Evolutionary conservation across 2,329 filamentous ascomycete genomes (phyloP).

Genomic region (Fusarium mangiferae): DNA sequence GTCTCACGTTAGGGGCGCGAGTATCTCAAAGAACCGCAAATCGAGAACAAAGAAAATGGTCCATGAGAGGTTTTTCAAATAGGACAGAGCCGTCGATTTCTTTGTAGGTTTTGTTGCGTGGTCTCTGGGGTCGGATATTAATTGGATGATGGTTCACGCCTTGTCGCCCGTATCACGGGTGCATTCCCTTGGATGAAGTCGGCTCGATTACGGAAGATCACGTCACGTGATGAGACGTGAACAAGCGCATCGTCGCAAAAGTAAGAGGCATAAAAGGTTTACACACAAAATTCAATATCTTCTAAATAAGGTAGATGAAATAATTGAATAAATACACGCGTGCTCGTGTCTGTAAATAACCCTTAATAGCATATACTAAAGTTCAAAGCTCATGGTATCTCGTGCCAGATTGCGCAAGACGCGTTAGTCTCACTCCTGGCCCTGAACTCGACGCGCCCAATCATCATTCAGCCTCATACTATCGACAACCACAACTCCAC

Average conservation of each 20-base stretch:
- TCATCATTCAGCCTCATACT: slow-evolving; percentile 84
- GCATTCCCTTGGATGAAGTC: slow-evolving; percentile 34
- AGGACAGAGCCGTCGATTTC: not conserved
- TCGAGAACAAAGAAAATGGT: slow-evolving; percentile 20
- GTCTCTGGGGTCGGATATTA: slow-evolving; percentile 17
- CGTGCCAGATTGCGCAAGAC: slow-evolving; percentile 32
- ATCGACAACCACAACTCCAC: slow-evolving; percentile 90
- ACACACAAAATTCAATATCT: not conserved
- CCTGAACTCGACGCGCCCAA: slow-evolving; percentile 82
- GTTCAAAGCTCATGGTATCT: slow-evolving; percentile 40
- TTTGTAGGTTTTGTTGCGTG: slow-evolving; percentile 1
- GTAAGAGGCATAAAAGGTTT: not conserved
- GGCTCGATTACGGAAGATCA: slow-evolving; percentile 31
- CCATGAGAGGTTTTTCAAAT: slow-evolving; percentile 13
- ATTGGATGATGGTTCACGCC: slow-evolving; percentile 39
- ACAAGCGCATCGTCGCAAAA: not conserved
- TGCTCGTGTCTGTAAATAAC: slow-evolving; percentile 26
- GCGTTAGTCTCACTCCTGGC: slow-evolving; percentile 50
- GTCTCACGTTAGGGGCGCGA: slow-evolving; percentile 22
- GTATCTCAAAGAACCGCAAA: slow-evolving; percentile 29
- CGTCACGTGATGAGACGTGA: slow-evolving; percentile 37
- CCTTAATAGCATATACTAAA: slow-evolving; percentile 37
- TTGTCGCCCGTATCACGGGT: slow-evolving; percentile 43
- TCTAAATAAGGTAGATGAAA: not conserved
- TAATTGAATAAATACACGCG: not conserved